Base-by-base conservation (phyloP, 2,329 filamentous ascomycete genomes). In the Coleophoma eucalyptorum region DNA sequence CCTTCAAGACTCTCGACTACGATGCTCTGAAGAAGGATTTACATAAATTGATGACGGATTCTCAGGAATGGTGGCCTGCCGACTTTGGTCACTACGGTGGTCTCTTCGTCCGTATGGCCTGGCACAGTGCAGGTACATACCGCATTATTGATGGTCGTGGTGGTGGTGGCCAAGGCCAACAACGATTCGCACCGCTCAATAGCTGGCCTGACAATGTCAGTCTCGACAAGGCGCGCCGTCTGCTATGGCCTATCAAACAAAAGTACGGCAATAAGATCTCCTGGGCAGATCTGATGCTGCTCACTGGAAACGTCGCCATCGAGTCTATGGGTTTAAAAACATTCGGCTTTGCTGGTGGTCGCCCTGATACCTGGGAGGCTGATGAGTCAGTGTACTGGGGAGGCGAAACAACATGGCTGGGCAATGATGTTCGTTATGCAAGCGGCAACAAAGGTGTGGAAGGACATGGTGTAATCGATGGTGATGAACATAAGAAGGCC, bases 201-300 rank as follows among this genome's bases (percentile, higher is more conserved):
- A 83, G 83, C 74, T 91, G 87, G 87, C 87, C 87, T 40, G 87
- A 91, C 72, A 91, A 91, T 59, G 84, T 83, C 63, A 84, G 76
- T 61, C 79, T 91, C 49, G 87, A 91, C 79, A 91, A 91, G 79
- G 87, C 87, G 32, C 87, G 87, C 50, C 86, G 87, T 56, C 80
- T 91, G 50, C 74, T 91, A 40, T 90, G 86, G 84, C 87, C 87
- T 50, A 83, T 91, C 73, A 91, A 91, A 80, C 86, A 89, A 61
- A 91, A 91, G 78, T 91, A 91, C 58, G 87, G 87, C 67, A 83
- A 82, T 76, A 89, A 88, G 75, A 87, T 91, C 69, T 90, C 87
- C 0, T 91, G 87, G 87, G 84, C 87, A 20, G 87, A 91, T 65
- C 71, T 91, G 52, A 67, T 86, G 45, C 75, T 90, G 50, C 78